phyloP scores from a whole-genome alignment of 805 yeast genomes.

The Isabelozyma heimii region DNA sequence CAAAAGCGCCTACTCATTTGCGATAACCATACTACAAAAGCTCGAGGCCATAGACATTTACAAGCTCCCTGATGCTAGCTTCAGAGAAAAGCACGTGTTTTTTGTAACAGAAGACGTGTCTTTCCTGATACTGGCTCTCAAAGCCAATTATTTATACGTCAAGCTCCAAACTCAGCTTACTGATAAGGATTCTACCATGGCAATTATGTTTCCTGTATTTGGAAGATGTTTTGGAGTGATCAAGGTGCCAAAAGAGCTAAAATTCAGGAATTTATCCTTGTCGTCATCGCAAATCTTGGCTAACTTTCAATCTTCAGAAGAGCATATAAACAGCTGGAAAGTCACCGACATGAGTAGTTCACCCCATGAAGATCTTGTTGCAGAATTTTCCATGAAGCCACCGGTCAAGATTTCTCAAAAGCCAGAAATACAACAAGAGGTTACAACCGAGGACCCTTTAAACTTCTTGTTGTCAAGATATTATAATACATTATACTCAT shows the following conservation, averaged over 20 bases:
- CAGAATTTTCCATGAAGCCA: background rate
- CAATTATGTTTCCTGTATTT: constrained; percentile 9
- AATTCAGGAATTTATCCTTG: constrained; percentile 4
- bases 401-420: background rate
- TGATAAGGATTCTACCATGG: constrained; percentile 10
- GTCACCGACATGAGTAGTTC: background rate
- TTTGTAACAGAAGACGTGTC: constrained; percentile 4
- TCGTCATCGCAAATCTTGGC: background rate
- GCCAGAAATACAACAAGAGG: background rate
- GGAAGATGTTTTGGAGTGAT: constrained; percentile 10
- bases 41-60: constrained; percentile 1
- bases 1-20: constrained; percentile 5
- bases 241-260: constrained; percentile 5
- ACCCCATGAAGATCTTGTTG: background rate
- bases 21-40: constrained; percentile 11
- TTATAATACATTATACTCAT: constrained; percentile 34
- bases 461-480: constrained; percentile 32
- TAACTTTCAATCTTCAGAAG: background rate
- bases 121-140: constrained; percentile 4
- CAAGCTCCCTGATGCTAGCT: background rate
- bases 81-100: constrained; percentile 4
- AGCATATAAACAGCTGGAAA: background rate
- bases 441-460: constrained; percentile 22
- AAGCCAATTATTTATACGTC: constrained; percentile 9
- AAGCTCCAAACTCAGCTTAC: constrained; percentile 9